These are phyloP conservation scores for Cryptosporidium felis DNA, from an alignment of 169 alveolate species.

Conservation along the genomic window DNA sequence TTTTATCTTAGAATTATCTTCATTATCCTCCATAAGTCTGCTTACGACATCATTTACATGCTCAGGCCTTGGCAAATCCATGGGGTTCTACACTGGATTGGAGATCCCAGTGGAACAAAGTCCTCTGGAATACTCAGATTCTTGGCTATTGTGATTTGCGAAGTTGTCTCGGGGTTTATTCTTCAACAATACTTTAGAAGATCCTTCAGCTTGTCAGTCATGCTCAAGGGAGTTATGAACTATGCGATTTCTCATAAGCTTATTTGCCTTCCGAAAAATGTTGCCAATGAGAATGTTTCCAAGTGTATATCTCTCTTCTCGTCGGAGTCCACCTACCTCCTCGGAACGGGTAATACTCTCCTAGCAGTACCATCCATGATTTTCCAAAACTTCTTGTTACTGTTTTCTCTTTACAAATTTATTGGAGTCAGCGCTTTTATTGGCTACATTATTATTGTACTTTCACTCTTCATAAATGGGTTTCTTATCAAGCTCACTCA, in stretches of 20 bases:
- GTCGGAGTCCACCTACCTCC: conserved; percentile 36
- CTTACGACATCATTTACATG: conserved; percentile 17
- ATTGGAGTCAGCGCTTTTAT: conserved; percentile 66
- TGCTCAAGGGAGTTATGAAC: conserved; percentile 62
- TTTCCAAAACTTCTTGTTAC: conserved; percentile 45
- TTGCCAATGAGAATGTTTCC: conserved; percentile 1
- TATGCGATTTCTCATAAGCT: conserved; percentile 36
- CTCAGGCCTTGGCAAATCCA: conserved; percentile 58
- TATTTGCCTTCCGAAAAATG: conserved; percentile 19
- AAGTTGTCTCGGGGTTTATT: conserved; percentile 26
- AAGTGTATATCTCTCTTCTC: conserved; percentile 50
- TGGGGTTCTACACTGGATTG: conserved; percentile 23
- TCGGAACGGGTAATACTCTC: conserved; percentile 32
- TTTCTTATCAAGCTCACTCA: conserved; percentile 9
- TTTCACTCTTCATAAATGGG: conserved; percentile 41
- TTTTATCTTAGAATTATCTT: conserved; percentile 11
- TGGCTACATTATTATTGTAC: conserved; percentile 37
- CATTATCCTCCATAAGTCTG: neutral
- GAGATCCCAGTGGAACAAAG: conserved; percentile 21
- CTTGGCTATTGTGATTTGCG: conserved; percentile 10
- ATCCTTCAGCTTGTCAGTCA: conserved; percentile 37
- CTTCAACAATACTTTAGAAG: conserved; percentile 58
- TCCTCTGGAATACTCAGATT: conserved; percentile 16
- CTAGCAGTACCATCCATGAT: conserved; percentile 65
- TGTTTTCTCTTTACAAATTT: conserved; percentile 32